A percentile compares a stretch with the other conserved stretches of the same genome.
Evolutionary conservation across 805 yeast species (phyloP).

Genomic region (Millerozyma acaciae): DNA sequence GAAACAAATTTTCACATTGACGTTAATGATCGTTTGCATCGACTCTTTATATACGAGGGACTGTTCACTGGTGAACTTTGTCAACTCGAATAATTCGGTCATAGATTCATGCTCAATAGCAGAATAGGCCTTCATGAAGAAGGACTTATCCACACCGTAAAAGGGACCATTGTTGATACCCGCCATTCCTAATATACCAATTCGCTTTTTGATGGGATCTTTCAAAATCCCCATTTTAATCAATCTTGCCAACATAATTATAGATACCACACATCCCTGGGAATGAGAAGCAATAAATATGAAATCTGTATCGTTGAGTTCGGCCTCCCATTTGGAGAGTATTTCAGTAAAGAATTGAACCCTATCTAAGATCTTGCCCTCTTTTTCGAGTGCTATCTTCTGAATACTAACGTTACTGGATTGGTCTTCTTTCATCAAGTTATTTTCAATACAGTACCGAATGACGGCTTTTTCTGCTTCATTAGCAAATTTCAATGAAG

Average conservation of each 20-base stretch:
- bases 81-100: conserved; percentile 83
- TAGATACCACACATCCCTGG: conserved; percentile 92
- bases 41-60: conserved; percentile 69
- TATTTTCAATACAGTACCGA: conserved; percentile 50
- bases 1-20: conserved; percentile 73
- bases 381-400: conserved; percentile 89
- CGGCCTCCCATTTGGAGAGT: conserved; percentile 62
- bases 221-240: conserved; percentile 51
- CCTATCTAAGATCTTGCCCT: conserved; percentile 84
- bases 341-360: conserved; percentile 76
- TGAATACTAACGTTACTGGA: conserved; percentile 52
- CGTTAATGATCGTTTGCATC: conserved; percentile 56
- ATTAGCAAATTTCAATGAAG: conserved; percentile 82
- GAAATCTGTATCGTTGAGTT: conserved; percentile 66
- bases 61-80: conserved; percentile 67
- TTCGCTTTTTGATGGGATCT: conserved; percentile 40
- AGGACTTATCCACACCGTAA: conserved; percentile 80
- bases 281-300: conserved; percentile 93
- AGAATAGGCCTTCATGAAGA: conserved; percentile 83
- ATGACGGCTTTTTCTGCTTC: conserved; percentile 81
- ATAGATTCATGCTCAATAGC: conserved; percentile 86
- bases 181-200: conserved; percentile 89
- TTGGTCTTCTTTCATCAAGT: conserved; percentile 31
- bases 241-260: conserved; percentile 69
- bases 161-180: conserved; percentile 94